Evolutionary conservation across 305 asterid genomes (phyloP).

Genomic region (Fraxinus ornus): DNA sequence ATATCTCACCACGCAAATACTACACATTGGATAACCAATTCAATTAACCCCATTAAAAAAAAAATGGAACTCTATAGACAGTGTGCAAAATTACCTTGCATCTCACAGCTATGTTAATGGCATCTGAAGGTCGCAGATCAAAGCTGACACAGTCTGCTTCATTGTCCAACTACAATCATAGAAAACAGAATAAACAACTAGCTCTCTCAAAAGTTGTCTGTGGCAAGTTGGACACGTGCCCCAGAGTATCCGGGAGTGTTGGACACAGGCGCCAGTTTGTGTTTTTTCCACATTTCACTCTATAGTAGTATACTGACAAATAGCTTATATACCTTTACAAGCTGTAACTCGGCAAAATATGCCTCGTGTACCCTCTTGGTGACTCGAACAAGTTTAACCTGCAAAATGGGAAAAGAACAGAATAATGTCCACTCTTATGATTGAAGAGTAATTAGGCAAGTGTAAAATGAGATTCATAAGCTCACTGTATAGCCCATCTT

Average conservation of each 20-base stretch:
- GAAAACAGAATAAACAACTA: not conserved
- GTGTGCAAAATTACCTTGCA: slow-evolving; percentile 56
- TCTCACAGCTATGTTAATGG: slow-evolving; percentile 88
- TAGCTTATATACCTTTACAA: slow-evolving; percentile 53
- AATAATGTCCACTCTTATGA: not conserved
- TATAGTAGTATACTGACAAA: not conserved
- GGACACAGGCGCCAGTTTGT: not conserved
- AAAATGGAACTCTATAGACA: not conserved
- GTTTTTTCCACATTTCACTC: not conserved
- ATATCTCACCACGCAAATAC: not conserved
- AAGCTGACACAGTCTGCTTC: slow-evolving; percentile 64
- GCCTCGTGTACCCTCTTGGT: slow-evolving; percentile 95
- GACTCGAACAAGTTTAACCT: slow-evolving; percentile 89
- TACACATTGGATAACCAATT: not conserved
- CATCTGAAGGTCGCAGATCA: slow-evolving; percentile 94
- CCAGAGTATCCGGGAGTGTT: not conserved
- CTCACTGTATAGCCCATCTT: slow-evolving; percentile 93
- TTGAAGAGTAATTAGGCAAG: not conserved
- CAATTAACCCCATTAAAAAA: not conserved
- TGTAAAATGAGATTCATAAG: slow-evolving; percentile 10
- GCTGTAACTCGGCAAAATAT: slow-evolving; percentile 77
- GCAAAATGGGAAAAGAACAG: slow-evolving; percentile 17
- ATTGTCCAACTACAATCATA: slow-evolving; percentile 52
- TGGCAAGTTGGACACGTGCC: not conserved
- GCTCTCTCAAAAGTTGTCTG: not conserved